Evolutionary conservation across 306 rosid species (phyloP), one percentile per base, ranked within the genome.

Genomic region (Dalbergia cultrata): DNA sequence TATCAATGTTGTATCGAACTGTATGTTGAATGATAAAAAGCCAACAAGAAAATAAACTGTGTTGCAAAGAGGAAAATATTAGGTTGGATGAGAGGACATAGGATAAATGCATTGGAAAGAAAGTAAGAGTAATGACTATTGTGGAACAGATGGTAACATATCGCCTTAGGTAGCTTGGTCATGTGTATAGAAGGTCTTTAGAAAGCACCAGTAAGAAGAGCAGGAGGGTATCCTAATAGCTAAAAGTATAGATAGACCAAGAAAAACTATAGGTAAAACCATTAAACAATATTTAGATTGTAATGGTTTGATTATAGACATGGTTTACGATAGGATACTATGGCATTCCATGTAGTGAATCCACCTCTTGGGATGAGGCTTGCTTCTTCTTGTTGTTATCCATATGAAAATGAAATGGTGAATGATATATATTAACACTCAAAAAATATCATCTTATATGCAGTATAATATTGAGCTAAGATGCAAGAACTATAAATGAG

Each of bases 401-500:
- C 9, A 9, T 43, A 66, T 49, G 33, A 21, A 77, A 17, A 35
- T 39, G 37, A 34, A 68, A 67, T 54, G 65, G 47, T 26, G 31
- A 77, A 26, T 31, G 22, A n/a, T 67, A 45, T 52, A 70, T 52
- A 17, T 62, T 50, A 41, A 81, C 50, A 39, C 60, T 39, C 54
- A 37, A 21, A 74, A 72, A 18, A 44, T 58, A 34, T 45, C 56
- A 63, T 34, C 75, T 43, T 52, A 22, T 14, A 37, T 72, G 80
- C 76, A 67, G 61, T 59, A 57, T 52, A 75, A 26, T 26, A 22
- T 33, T 43, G 34, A 43, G 9, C n/a, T 17, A 26, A 37, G 26
- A 69, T 47, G 53, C 39, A 34, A 13, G 13, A 56, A 44, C 21
- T 61, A 61, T 49, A 70, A 59, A n/a, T 45, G 71, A 74, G 33